A percentile compares a stretch with the other conserved stretches of the same genome.
Conservation (phyloP, 768 basidiomycete species). For the Hortiboletus campestris region DNA sequence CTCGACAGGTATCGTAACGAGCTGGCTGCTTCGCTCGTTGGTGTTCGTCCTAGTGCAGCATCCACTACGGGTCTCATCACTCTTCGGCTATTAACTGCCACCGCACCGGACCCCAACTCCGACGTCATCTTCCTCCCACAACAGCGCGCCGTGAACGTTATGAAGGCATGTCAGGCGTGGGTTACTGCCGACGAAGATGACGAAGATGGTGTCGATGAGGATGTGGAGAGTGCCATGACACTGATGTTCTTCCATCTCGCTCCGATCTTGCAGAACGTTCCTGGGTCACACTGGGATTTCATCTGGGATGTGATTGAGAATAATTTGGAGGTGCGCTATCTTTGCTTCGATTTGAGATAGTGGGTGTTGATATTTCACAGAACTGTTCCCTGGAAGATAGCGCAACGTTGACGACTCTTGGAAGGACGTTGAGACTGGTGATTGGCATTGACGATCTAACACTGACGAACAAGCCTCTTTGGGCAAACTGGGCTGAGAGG, state of each 20-base stretch:
- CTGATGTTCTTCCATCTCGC: conserved; percentile 71
- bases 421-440: conserved; percentile 67
- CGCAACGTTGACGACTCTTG: conserved; percentile 57
- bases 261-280: conserved; percentile 83
- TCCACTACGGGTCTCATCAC: conserved; percentile 66
- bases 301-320: conserved; percentile 87
- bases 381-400: conserved; percentile 58
- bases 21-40: conserved; percentile 76
- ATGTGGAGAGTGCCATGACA: conserved; percentile 76
- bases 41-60: conserved; percentile 60
- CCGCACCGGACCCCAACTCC: conserved; percentile 76
- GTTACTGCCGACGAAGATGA: conserved; percentile 51
- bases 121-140: conserved; percentile 84
- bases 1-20: conserved; percentile 87
- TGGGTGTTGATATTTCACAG: conserved; percentile 38
- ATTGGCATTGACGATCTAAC: conserved; percentile 67
- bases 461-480: conserved; percentile 68
- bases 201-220: conserved; percentile 67
- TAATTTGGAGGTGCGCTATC: conserved; percentile 71
- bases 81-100: conserved; percentile 65
- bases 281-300: conserved; percentile 90
- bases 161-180: conserved; percentile 88
- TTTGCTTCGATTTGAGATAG: background rate
- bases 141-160: conserved; percentile 79
- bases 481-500: conserved; percentile 65